Evolutionary conservation across 2,329 filamentous ascomycete genomes (phyloP).

Genomic region (Juglanconis sp.): DNA sequence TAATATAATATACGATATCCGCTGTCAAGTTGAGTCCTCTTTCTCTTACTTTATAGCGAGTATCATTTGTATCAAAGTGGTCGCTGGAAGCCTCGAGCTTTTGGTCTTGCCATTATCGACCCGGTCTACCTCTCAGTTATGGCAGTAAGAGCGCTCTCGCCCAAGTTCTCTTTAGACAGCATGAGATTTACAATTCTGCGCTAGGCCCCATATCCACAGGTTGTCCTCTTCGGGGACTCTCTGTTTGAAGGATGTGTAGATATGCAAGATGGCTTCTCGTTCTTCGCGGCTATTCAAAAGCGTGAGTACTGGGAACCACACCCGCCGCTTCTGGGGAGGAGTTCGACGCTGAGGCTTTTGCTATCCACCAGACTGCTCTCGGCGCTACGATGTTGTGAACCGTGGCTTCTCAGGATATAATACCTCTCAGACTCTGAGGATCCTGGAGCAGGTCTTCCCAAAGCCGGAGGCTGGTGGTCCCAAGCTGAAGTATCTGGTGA

Average conservation of each 20-base stretch:
- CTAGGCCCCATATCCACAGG: constrained; percentile 62
- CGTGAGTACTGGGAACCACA: neutral
- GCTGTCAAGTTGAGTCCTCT: too few relatives aligned
- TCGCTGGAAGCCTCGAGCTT: neutral
- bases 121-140: neutral
- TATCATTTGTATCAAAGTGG: too few relatives aligned
- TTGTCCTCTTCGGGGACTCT: constrained; percentile 87
- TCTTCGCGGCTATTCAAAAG: constrained; percentile 59
- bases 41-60: neutral
- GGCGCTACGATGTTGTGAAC: constrained; percentile 82
- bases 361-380: constrained; percentile 59
- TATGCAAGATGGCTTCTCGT: constrained; percentile 66
- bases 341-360: neutral
- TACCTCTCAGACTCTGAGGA: constrained; percentile 67
- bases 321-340: neutral
- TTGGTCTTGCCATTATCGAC: neutral
- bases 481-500: constrained; percentile 65
- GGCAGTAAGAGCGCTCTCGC: constrained; percentile 8
- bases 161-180: neutral
- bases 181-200: neutral
- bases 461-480: constrained; percentile 54
- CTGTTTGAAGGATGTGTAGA: constrained; percentile 69
- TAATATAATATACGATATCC: too few relatives aligned
- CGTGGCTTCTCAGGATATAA: constrained; percentile 86
- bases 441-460: constrained; percentile 69